These are phyloP conservation scores for Fusarium begoniae DNA, from an alignment of 2,329 filamentous ascomycete genomes.

Conservation along the genomic window DNA sequence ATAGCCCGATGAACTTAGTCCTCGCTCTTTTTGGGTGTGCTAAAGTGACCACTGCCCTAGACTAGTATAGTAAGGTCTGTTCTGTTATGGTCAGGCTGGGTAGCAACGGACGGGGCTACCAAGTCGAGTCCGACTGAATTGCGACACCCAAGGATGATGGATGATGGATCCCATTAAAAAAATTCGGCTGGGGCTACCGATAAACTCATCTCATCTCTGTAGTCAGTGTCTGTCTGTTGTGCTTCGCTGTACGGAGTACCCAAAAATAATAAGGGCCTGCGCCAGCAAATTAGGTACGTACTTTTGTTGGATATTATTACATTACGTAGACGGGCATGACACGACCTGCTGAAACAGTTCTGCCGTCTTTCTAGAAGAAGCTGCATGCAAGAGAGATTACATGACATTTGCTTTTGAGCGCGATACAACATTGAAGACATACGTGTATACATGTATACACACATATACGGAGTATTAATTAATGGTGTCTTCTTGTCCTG, in stretches of 20 bases:
- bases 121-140: slow-evolving; percentile 15
- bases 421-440: slow-evolving; percentile 2
- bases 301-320: slow-evolving; percentile 3
- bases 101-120: slow-evolving; percentile 16
- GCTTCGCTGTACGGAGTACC: background rate
- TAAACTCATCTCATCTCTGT: slow-evolving; percentile 12
- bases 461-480: background rate
- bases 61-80: background rate
- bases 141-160: slow-evolving; percentile 13
- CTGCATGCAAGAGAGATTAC: slow-evolving; percentile 30
- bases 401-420: background rate
- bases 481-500: background rate
- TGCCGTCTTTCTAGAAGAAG: slow-evolving; percentile 47
- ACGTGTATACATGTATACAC: background rate
- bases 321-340: slow-evolving; percentile 4
- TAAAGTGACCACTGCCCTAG: background rate
- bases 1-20: slow-evolving; percentile 7
- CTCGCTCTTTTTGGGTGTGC: slow-evolving; percentile 7
- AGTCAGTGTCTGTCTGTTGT: background rate
- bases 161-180: background rate
- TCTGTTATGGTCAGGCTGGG: slow-evolving; percentile 5
- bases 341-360: slow-evolving; percentile 33
- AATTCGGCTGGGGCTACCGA: slow-evolving; percentile 6
- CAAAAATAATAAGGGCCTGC: slow-evolving; percentile 21
- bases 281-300: slow-evolving; percentile 35